A percentile compares a stretch with the other conserved stretches of the same genome.
phyloP scores from a whole-genome alignment of 148 eudicot species.

The Pouteria glomerata region DNA sequence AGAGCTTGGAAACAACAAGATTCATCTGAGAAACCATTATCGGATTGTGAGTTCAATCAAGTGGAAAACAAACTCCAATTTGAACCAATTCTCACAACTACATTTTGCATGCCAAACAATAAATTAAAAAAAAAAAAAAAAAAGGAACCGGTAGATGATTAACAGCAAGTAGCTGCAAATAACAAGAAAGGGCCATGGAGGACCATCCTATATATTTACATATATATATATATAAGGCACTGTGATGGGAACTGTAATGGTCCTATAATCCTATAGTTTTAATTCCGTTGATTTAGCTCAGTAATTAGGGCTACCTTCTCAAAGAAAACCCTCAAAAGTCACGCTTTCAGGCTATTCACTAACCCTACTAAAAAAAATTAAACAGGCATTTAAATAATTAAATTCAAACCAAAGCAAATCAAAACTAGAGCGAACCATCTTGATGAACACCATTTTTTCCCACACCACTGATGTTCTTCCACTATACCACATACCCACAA shows the following conservation, averaged over 20 bases:
- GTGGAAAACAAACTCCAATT: not conserved
- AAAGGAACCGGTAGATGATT: constrained; percentile 8
- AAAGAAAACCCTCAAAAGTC: constrained; percentile 31
- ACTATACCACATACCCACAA: not conserved
- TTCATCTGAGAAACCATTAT: no score
- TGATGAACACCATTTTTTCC: not conserved
- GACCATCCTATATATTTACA: constrained; percentile 16
- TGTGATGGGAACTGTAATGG: constrained; percentile 12
- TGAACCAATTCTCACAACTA: constrained; percentile 4
- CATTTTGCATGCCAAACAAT: constrained; percentile 26
- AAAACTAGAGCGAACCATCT: not conserved
- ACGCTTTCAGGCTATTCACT: constrained; percentile 23
- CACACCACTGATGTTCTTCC: constrained; percentile 2
- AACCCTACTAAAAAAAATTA: not conserved
- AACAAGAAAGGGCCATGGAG: constrained; percentile 6
- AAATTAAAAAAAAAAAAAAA: not conserved
- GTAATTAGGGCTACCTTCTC: constrained; percentile 26
- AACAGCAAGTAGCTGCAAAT: not conserved
- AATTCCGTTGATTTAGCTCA: constrained; percentile 25
- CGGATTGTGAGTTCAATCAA: no score
- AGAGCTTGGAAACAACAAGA: no score
- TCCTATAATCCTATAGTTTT: constrained; percentile 27
- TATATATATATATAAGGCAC: not conserved
- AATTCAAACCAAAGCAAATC: not conserved
- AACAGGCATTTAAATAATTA: constrained; percentile 8